phyloP scores from a whole-genome alignment of 768 basidiomycete genomes.

The Serendipita indica region DNA sequence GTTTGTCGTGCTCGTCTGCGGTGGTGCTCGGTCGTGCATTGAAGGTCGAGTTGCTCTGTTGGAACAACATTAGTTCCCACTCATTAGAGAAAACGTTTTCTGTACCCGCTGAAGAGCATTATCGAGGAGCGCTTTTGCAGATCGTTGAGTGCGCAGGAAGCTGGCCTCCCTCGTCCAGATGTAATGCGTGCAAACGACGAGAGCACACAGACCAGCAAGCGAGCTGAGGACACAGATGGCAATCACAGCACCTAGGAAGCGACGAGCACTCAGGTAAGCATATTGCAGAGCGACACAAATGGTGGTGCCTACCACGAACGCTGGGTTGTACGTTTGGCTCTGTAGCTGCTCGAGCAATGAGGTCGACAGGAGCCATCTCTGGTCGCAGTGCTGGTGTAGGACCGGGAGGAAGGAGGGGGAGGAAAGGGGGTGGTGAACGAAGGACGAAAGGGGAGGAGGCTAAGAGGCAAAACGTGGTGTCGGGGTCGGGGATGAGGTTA shows the following conservation, averaged over 20 bases:
- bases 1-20: neutral
- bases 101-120: neutral
- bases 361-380: neutral
- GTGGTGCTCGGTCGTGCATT: neutral
- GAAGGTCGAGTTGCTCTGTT: neutral
- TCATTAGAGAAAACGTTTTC: neutral
- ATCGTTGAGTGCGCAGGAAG: neutral
- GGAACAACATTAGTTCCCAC: neutral
- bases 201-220: neutral
- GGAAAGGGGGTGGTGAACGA: neutral
- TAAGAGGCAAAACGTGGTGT: slow-evolving; percentile 3
- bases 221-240: slow-evolving; percentile 4
- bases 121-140: neutral
- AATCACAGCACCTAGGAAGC: neutral
- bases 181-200: slow-evolving; percentile 1
- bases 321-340: neutral
- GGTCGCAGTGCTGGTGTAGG: neutral
- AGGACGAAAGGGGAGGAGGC: neutral
- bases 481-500: neutral
- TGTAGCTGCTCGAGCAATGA: neutral
- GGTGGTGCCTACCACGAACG: neutral
- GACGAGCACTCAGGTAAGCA: neutral
- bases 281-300: neutral
- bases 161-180: neutral
- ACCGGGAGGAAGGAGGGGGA: neutral